These are phyloP conservation scores for Xylariomycetidae sp. DNA, from an alignment of 2,329 filamentous ascomycete species.

Conservation along the genomic window DNA sequence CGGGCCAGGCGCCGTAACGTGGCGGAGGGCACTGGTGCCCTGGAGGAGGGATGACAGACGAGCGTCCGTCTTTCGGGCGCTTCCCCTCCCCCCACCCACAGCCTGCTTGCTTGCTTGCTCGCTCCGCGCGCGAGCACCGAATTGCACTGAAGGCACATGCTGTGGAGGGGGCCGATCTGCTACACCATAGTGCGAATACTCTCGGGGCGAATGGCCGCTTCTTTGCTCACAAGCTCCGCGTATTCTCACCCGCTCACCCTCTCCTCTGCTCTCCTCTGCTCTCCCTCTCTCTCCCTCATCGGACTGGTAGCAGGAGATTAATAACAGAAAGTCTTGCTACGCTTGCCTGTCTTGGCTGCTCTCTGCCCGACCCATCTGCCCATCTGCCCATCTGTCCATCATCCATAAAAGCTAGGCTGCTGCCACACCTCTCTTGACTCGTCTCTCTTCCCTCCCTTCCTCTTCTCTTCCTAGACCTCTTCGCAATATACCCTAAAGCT, in stretches of 20 bases:
- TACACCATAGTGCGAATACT: conserved; percentile 11
- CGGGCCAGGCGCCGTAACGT: too few species aligned
- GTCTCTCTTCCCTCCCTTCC: conserved; percentile 23
- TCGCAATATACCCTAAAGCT: conserved; percentile 17
- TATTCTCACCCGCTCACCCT: too few species aligned
- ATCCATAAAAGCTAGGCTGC: conserved; percentile 30
- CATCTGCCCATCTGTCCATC: conserved; percentile 7
- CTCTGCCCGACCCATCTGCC: conserved; percentile 4
- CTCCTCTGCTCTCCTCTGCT: background rate
- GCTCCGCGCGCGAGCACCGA: too few species aligned
- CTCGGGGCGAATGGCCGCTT: too few species aligned
- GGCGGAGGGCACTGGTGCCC: too few species aligned
- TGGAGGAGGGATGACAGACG: too few species aligned
- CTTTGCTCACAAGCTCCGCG: too few species aligned
- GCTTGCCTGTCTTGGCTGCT: too few species aligned
- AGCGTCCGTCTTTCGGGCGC: conserved; percentile 27
- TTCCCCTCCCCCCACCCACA: conserved; percentile 20
- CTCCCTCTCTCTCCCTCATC: conserved; percentile 1
- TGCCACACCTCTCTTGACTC: conserved; percentile 26
- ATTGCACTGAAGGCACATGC: background rate
- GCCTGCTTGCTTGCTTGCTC: conserved; percentile 11
- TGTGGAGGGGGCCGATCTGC: conserved; percentile 22
- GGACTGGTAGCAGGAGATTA: conserved; percentile 1
- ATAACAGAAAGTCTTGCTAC: conserved; percentile 10
- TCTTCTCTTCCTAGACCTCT: conserved; percentile 25